phyloP scores from a whole-genome alignment of 164 flowering plant genomes.

The Annona squamosa region DNA sequence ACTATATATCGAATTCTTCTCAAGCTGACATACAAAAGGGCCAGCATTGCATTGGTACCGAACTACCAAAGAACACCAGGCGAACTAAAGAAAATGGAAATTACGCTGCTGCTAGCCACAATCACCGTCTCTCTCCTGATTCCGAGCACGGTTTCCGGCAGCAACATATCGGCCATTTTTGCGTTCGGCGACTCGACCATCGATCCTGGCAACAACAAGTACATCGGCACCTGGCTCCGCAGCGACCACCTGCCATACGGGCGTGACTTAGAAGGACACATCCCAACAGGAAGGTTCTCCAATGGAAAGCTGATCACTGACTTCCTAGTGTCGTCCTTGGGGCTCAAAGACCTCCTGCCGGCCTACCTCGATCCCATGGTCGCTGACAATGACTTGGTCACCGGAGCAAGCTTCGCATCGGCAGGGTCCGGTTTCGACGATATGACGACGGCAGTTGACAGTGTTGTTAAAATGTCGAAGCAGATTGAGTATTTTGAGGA shows the following conservation, averaged over 20 bases:
- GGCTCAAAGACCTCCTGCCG: slow-evolving; percentile 23
- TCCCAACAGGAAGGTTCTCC: slow-evolving; percentile 23
- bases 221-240: slow-evolving; percentile 6
- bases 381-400: slow-evolving; percentile 18
- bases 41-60: too few species aligned
- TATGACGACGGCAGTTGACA: slow-evolving; percentile 1
- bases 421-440: slow-evolving; percentile 26
- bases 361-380: slow-evolving; percentile 20
- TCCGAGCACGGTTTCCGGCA: background rate
- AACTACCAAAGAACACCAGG: background rate
- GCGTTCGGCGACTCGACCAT: slow-evolving; percentile 31
- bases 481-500: slow-evolving; percentile 14
- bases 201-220: slow-evolving; percentile 30
- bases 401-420: slow-evolving; percentile 33
- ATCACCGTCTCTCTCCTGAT: slow-evolving; percentile 2
- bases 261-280: slow-evolving; percentile 12
- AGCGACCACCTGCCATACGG: slow-evolving; percentile 27
- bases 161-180: slow-evolving; percentile 13
- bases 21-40: too few species aligned
- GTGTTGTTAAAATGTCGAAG: slow-evolving; percentile 6
- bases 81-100: background rate
- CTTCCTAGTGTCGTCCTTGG: slow-evolving; percentile 13
- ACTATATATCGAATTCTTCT: too few species aligned
- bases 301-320: slow-evolving; percentile 23
- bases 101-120: background rate